phyloP scores from a whole-genome alignment of 192 early-diverging fungal species.

The Pecoramyces ruminantium region DNA sequence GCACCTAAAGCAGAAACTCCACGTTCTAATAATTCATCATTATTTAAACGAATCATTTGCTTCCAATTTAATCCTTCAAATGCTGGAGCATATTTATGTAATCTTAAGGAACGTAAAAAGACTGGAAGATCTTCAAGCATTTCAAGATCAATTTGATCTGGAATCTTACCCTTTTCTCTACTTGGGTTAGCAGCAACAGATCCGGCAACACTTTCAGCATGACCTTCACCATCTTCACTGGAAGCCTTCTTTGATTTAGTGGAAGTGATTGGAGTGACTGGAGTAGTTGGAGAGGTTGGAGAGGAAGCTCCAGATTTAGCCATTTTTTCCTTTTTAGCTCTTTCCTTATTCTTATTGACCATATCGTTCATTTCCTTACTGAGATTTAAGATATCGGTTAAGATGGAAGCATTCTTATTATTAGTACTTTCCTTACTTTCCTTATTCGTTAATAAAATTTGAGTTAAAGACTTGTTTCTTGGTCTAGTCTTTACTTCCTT shows the following conservation, averaged over 20 bases:
- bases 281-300: background rate
- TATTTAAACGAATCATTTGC: constrained; percentile 68
- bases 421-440: background rate
- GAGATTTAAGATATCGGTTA: background rate
- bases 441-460: background rate
- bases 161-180: background rate
- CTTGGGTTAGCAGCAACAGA: background rate
- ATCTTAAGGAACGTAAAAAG: constrained; percentile 76
- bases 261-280: too few relatives aligned
- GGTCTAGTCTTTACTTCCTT: too few relatives aligned
- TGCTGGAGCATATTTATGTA: constrained; percentile 87
- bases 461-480: background rate
- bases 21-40: constrained; percentile 58
- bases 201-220: background rate
- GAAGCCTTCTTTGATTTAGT: background rate
- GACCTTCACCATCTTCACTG: background rate
- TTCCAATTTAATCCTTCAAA: constrained; percentile 79
- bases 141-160: background rate
- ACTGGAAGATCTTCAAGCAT: constrained; percentile 54
- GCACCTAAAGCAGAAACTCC: constrained; percentile 89
- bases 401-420: background rate
- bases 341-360: background rate
- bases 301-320: background rate
- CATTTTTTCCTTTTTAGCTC: background rate
- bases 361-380: background rate